These are phyloP conservation scores for Acaromyces ingoldii DNA, from an alignment of 1,284 basidiomycete species.

Conservation along the genomic window DNA sequence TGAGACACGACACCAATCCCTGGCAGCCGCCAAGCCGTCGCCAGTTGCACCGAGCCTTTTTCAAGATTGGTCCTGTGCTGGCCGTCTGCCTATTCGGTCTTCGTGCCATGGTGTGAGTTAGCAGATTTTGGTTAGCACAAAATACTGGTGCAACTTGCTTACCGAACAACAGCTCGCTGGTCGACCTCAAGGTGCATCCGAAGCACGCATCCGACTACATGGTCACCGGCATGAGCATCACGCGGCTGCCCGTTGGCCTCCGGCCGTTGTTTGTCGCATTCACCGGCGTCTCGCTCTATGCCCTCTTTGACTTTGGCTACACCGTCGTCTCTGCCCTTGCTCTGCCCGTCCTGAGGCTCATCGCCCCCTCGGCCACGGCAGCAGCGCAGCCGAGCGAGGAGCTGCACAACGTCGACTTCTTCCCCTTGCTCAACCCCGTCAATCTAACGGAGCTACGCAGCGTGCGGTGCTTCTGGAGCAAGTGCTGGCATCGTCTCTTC, in stretches of 20 bases:
- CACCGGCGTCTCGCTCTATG: constrained; percentile 27
- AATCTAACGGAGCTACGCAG: constrained; percentile 19
- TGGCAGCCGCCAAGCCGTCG: constrained; percentile 28
- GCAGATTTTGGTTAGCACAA: neutral
- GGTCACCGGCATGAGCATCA: constrained; percentile 13
- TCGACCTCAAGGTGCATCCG: constrained; percentile 13
- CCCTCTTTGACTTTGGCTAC: constrained; percentile 34
- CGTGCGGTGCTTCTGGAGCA: constrained; percentile 25
- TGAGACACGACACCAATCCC: constrained; percentile 27
- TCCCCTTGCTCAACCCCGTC: constrained; percentile 29
- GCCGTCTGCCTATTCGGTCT: constrained; percentile 16
- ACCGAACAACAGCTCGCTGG: neutral
- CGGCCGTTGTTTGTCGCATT: constrained; percentile 22
- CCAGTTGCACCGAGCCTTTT: constrained; percentile 20
- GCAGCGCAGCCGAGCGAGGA: neutral
- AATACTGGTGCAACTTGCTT: neutral
- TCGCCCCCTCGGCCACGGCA: neutral
- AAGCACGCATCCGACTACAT: constrained; percentile 10
- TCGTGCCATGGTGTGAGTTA: neutral
- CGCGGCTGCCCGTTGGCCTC: constrained; percentile 14
- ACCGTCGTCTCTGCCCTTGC: constrained; percentile 25
- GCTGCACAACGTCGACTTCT: constrained; percentile 33
- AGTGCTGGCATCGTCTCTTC: constrained; percentile 28
- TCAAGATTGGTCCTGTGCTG: constrained; percentile 24
- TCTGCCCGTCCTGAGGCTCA: constrained; percentile 19